Percentiles rank a stretch among this genome's conserved stretches.
These are phyloP conservation scores for Oryza rufipogon DNA, from an alignment of 176 grass and related monocot species.

Conservation along the genomic window DNA sequence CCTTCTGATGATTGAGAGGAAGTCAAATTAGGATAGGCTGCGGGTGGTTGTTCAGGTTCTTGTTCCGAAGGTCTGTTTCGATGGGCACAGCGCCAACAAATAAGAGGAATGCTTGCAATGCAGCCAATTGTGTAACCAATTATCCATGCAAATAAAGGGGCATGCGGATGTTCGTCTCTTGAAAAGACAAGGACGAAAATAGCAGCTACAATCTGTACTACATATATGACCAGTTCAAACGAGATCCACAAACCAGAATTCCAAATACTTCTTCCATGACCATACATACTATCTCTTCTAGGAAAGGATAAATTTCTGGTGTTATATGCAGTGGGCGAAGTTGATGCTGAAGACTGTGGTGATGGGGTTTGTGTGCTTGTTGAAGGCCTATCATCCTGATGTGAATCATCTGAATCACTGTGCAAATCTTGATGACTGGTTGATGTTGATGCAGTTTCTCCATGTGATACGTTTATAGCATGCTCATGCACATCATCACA, in stretches of 20 bases:
- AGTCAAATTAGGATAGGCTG: slow-evolving; percentile 60
- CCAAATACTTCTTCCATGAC: slow-evolving; percentile 70
- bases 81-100: slow-evolving; percentile 93
- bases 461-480: slow-evolving; percentile 64
- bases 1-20: slow-evolving; percentile 52
- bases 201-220: slow-evolving; percentile 83
- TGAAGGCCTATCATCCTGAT: slow-evolving; percentile 58
- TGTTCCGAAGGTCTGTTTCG: slow-evolving; percentile 68
- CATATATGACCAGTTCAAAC: slow-evolving; percentile 74
- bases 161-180: slow-evolving; percentile 70
- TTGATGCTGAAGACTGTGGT: slow-evolving; percentile 57
- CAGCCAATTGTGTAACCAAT: slow-evolving; percentile 87
- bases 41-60: slow-evolving; percentile 51
- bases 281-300: slow-evolving; percentile 72
- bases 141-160: slow-evolving; percentile 89
- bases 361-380: slow-evolving; percentile 52
- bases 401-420: slow-evolving; percentile 54
- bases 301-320: slow-evolving; percentile 55
- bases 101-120: slow-evolving; percentile 79
- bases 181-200: slow-evolving; percentile 70
- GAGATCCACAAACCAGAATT: slow-evolving; percentile 96
- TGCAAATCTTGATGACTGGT: slow-evolving; percentile 55
- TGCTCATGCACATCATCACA: slow-evolving; percentile 58
- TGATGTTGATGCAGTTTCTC: slow-evolving; percentile 74
- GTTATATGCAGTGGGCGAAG: slow-evolving; percentile 56